A percentile compares a stretch with the other conserved stretches of the same genome.
phyloP scores from a whole-genome alignment of 768 basidiomycete genomes.

The Mycena maculata region DNA sequence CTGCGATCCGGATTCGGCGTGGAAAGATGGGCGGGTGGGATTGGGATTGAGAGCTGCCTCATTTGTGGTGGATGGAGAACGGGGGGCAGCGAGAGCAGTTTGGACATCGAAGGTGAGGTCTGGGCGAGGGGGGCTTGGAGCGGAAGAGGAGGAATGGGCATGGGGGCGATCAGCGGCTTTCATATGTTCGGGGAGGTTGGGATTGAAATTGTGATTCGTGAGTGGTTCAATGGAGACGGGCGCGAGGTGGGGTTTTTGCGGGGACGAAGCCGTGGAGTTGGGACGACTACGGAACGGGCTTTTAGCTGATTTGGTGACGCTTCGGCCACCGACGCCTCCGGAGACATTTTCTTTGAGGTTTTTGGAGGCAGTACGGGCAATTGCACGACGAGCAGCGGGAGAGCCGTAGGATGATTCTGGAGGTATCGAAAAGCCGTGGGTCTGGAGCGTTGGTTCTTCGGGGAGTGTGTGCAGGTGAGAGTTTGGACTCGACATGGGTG shows the following conservation, averaged over 20 bases:
- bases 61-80: slow-evolving; percentile 22
- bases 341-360: slow-evolving; percentile 37
- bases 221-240: background rate
- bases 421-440: no score
- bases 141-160: slow-evolving; percentile 33
- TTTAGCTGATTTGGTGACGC: slow-evolving; percentile 42
- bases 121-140: slow-evolving; percentile 33
- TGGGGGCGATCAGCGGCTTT: slow-evolving; percentile 28
- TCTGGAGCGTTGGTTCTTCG: slow-evolving; percentile 37
- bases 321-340: slow-evolving; percentile 14
- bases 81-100: no score
- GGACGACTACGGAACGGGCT: slow-evolving; percentile 63
- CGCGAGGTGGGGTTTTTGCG: slow-evolving; percentile 34
- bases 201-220: slow-evolving; percentile 32
- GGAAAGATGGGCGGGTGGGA: slow-evolving; percentile 39
- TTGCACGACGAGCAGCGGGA: slow-evolving; percentile 47
- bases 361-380: slow-evolving; percentile 48
- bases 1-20: slow-evolving; percentile 29
- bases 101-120: no score
- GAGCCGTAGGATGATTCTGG: slow-evolving; percentile 50
- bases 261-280: slow-evolving; percentile 52
- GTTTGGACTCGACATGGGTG: slow-evolving; percentile 33
- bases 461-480: slow-evolving; percentile 44
- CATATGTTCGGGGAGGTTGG: slow-evolving; percentile 35
- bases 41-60: slow-evolving; percentile 37